Percentiles rank a stretch among this genome's conserved stretches.
Conservation (phyloP, 1,284 basidiomycete species). For the Athelia sp. region DNA sequence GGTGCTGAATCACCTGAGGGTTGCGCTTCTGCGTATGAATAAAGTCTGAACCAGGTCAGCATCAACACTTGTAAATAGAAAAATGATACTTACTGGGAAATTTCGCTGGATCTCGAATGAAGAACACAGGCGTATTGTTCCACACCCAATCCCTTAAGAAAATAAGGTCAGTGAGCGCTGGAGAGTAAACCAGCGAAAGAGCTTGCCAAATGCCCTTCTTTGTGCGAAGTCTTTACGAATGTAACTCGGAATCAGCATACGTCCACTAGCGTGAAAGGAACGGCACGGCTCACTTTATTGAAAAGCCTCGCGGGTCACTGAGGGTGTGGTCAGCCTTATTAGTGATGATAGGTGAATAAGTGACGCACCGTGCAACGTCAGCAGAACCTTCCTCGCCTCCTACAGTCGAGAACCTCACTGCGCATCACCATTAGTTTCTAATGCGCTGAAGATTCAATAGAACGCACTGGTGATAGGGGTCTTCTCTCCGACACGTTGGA, state of each 20-base stretch:
- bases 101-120: conserved; percentile 79
- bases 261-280: too few species aligned
- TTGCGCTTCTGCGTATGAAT: conserved; percentile 94
- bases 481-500: conserved; percentile 1
- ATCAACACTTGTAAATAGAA: not conserved
- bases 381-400: conserved; percentile 85
- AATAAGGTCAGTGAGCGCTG: not conserved
- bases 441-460: conserved; percentile 75
- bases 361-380: conserved; percentile 67
- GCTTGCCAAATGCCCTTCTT: conserved; percentile 65
- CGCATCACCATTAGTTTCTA: conserved; percentile 44
- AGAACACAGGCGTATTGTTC: conserved; percentile 91
- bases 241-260: too few species aligned
- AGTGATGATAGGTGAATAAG: not conserved
- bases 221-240: conserved; percentile 55
- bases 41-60: conserved; percentile 49
- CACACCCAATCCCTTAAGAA: conserved; percentile 38
- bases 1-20: conserved; percentile 52
- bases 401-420: conserved; percentile 49
- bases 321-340: not conserved
- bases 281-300: conserved; percentile 75
- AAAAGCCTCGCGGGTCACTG: conserved; percentile 85
- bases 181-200: not conserved
- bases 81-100: conserved; percentile 42
- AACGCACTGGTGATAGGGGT: conserved; percentile 34